Base-by-base conservation (phyloP, 2,329 filamentous ascomycete species). In the Bipolaris sorokiniana region DNA sequence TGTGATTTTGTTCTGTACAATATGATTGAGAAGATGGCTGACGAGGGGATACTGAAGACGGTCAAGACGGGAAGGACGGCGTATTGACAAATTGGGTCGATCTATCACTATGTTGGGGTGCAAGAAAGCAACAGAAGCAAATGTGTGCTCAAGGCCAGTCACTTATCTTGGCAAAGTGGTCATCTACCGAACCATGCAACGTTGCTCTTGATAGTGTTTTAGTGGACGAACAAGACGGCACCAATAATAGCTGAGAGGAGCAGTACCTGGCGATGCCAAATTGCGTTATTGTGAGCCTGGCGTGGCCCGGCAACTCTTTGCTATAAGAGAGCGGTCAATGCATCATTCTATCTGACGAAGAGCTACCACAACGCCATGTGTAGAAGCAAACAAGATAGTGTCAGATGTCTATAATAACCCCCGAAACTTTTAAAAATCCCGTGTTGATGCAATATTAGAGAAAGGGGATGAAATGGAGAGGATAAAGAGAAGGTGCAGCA, bases 1-100 rank as follows among this genome's bases (percentile, higher is more conserved):
- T 81, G 79, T 55, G 79, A 80, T 51, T 77, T 77, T 56, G 70
- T 80, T 62, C 53, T 80, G 22, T 78, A 73, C 55, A 76, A 79
- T 31, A 72, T 80, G 70, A 69, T 78, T 52, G 71, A 78, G 59
- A 75, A 68, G 64, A 56, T 80, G 48, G 77, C 77, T 9, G 73
- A 79, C 47, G 66, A 69, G 37, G 78, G 77, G 1, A 69, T 78
- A 7, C 41, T 80, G 59, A 73, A 66, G 61, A 69, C 68, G 0
- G 73, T 80, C 1, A 77, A 75, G 64, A 76, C 76, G 5, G 77
- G 78, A 72, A 79, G 9, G 76, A 81, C 59, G 75, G 68, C 68
- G 2, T 70, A 65, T 37, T 71, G 31, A 40, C 15, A 15, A 6
- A 31, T 22, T 18, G 7, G 7, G 10, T 38, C 0, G 9, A n/a